phyloP scores from a whole-genome alignment of 1,284 basidiomycete genomes.

The Malassezia globosa region DNA sequence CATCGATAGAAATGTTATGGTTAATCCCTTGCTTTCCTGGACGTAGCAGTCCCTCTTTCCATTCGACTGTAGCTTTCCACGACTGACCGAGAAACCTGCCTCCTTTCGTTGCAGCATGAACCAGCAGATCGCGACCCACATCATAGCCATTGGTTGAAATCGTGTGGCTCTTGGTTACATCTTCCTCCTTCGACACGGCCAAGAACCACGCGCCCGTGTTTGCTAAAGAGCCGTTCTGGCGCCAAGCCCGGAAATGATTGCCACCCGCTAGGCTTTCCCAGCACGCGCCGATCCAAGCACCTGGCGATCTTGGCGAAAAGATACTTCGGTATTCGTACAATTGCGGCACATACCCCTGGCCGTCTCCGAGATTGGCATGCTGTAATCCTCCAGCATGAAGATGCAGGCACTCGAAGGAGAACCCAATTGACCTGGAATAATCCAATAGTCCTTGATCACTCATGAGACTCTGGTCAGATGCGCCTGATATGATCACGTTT shows the following conservation, averaged over 20 bases:
- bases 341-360: constrained; percentile 53
- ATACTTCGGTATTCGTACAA: constrained; percentile 45
- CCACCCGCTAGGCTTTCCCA: constrained; percentile 44
- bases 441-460: constrained; percentile 64
- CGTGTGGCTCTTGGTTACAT: constrained; percentile 38
- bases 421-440: constrained; percentile 59
- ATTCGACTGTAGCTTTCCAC: constrained; percentile 42
- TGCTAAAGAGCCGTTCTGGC: constrained; percentile 46
- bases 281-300: constrained; percentile 43
- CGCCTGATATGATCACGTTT: constrained; percentile 71
- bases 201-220: constrained; percentile 48
- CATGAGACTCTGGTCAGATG: constrained; percentile 64
- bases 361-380: constrained; percentile 71
- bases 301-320: constrained; percentile 37
- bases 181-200: constrained; percentile 44
- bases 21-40: constrained; percentile 43
- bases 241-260: constrained; percentile 47
- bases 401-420: constrained; percentile 70
- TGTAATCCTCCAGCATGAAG: constrained; percentile 64
- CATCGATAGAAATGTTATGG: constrained; percentile 44
- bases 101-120: constrained; percentile 34
- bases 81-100: constrained; percentile 35
- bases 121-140: constrained; percentile 41
- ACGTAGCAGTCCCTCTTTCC: constrained; percentile 38
- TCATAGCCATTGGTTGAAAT: constrained; percentile 47